These are phyloP conservation scores for Immersiporthe knoxdaviesiana DNA, from an alignment of 2,329 filamentous ascomycete genomes.

Conservation along the genomic window DNA sequence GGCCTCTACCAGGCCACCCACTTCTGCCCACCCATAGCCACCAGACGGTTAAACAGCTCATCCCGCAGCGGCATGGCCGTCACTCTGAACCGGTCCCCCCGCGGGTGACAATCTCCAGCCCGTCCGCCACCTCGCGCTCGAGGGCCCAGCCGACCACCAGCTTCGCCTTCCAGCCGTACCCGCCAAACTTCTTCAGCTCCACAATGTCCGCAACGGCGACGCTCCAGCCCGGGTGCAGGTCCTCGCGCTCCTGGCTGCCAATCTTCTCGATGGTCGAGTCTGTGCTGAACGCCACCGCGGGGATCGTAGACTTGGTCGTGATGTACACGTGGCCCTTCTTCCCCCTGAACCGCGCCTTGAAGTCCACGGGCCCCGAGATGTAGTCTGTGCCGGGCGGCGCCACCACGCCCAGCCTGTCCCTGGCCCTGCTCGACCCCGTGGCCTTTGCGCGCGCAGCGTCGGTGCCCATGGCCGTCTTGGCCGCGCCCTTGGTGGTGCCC, in stretches of 20 bases:
- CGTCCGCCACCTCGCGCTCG: conserved; percentile 74
- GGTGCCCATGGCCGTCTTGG: conserved; percentile 72
- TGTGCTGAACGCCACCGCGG: conserved; percentile 68
- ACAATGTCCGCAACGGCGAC: conserved; percentile 71
- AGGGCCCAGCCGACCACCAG: conserved; percentile 80
- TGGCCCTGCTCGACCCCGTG: conserved; percentile 62
- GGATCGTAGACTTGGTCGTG: conserved; percentile 66
- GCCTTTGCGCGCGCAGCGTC: conserved; percentile 72
- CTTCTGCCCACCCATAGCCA: conserved; percentile 29
- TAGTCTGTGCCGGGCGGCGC: conserved; percentile 50
- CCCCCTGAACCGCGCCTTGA: conserved; percentile 71
- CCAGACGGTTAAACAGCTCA: conserved; percentile 53
- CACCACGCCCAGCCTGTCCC: conserved; percentile 72
- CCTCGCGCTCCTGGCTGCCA: conserved; percentile 60
- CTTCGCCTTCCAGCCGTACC: conserved; percentile 84
- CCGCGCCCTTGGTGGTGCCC: conserved; percentile 68
- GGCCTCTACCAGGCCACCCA: conserved; percentile 25
- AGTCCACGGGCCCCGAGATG: conserved; percentile 71
- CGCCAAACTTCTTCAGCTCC: conserved; percentile 79
- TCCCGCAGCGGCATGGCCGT: conserved; percentile 75
- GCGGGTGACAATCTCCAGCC: conserved; percentile 67
- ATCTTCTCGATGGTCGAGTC: conserved; percentile 59
- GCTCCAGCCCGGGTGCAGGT: conserved; percentile 67
- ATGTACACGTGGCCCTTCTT: conserved; percentile 75
- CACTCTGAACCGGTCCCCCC: conserved; percentile 60